Base-by-base conservation (phyloP, 768 basidiomycete genomes). In the Tricholoma sp. region DNA sequence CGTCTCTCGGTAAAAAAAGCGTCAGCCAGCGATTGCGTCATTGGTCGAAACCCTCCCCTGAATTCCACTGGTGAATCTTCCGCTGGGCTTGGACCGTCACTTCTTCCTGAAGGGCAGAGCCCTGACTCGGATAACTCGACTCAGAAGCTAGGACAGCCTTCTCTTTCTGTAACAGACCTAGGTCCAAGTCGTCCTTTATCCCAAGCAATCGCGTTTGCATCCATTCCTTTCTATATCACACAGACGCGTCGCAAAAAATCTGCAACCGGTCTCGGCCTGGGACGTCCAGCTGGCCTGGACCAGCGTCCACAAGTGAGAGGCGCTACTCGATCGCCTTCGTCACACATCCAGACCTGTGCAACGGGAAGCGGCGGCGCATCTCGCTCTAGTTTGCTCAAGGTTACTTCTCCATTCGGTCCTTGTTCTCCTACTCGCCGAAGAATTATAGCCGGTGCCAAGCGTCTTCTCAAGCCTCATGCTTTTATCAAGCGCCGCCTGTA, bases 201-300 rank as follows among this genome's bases (percentile, higher is more conserved):
- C 15, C 12, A 20, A 13, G 56, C 18, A 10, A 12, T 28, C 18
- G 33, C 13, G 9, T 32, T 34, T 4, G 28, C 52, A 20, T 33
- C 54, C 11, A 29, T 53, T 42, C 6, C 50, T 17, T 36, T 52
- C 17, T 52, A 29, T 18, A 20, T 7, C 24, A n/a, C 6, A 24
- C 34, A 36, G 13, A 24, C 24, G 29, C 28, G 34, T 31, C 31
- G 41, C 18, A 53, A 18, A 15, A 62, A 62, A 39, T 42, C 54
- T 15, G 33, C 54, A 10, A 55, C 32, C 13, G 59, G 61, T 41
- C 50, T 62, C 11, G 61, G 59, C 44, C 54, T 62, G 9, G 59
- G 61, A 42, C 29, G 51, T 5, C 57, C 59, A 18, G 59, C 56
- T 15, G 52, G 37, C 36, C 9, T 57, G 18, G 36, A n/a, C 12